Evolutionary conservation across 78 protist genomes (phyloP), one percentile per base, ranked within the genome.

Genomic region (Monosiga brevicollis): DNA sequence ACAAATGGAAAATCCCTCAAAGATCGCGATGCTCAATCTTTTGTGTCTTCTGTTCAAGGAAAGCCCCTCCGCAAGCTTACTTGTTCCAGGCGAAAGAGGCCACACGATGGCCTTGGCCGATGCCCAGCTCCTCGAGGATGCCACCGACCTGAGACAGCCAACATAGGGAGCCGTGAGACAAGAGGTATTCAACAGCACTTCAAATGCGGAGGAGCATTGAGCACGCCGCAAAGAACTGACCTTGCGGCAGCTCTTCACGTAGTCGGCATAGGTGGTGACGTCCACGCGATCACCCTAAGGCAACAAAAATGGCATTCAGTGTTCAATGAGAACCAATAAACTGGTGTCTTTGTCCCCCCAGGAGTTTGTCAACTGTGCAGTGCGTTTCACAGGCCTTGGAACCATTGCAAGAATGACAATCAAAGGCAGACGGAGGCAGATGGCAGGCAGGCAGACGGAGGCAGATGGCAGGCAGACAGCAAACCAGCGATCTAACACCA

Each of bases 1-100:
- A 15, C 15, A 15, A 15, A 20, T 6, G 62, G 29, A 49, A 49
- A 6, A 49, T 20, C 62, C 6, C 62, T 15, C 62, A 49, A 49
- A 49, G 15, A n/a, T n/a, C n/a, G n/a, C n/a, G n/a, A n/a, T n/a
- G n/a, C n/a, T n/a, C n/a, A n/a, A n/a, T n/a, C n/a, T n/a, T n/a
- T n/a, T n/a, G n/a, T n/a, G n/a, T n/a, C n/a, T n/a, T n/a, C n/a
- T 15, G 62, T 49, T 6, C 62, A 49, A 49, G 62, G 62, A 49
- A 6, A 49, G 62, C 62, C 15, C 62, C 6, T 15, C 6, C 62
- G 15, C 62, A 49, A 6, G 39, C n/a, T 22, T 79, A 34, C 2
- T 9, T 37, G 73, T 79, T 79, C 82, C 82, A 79, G n/a, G 82
- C 82, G 2, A 79, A 20, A 15, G 82, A 54, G 42, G 36, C 74